These are phyloP conservation scores for Terana coerulea DNA, from an alignment of 768 basidiomycete species.

Conservation along the genomic window DNA sequence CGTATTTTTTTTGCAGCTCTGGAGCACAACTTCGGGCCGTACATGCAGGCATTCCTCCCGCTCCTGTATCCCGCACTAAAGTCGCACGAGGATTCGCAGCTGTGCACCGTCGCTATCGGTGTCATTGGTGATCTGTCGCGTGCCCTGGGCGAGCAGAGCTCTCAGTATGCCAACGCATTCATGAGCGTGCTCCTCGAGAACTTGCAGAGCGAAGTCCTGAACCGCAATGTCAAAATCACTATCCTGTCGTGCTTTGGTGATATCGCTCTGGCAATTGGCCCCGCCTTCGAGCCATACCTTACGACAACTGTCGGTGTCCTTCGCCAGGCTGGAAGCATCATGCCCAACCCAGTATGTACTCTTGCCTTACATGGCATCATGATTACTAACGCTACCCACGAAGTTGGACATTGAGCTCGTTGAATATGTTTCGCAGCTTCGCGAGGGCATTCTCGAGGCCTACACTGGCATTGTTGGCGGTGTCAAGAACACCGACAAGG, in stretches of 20 bases:
- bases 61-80: constrained; percentile 87
- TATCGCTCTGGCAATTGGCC: constrained; percentile 88
- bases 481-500: constrained; percentile 78
- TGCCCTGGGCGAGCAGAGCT: constrained; percentile 80
- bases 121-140: constrained; percentile 96
- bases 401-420: constrained; percentile 85
- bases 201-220: constrained; percentile 84
- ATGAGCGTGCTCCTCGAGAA: constrained; percentile 93
- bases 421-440: constrained; percentile 85
- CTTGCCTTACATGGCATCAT: not conserved
- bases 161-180: constrained; percentile 81
- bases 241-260: constrained; percentile 96
- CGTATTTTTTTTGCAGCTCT: constrained; percentile 44
- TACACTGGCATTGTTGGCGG: constrained; percentile 94
- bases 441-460: constrained; percentile 95
- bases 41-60: constrained; percentile 81
- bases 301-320: constrained; percentile 89
- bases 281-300: constrained; percentile 83
- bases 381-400: not conserved
- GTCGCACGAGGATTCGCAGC: constrained; percentile 90
- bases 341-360: constrained; percentile 75
- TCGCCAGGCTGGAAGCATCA: constrained; percentile 83
- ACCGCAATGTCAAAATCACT: constrained; percentile 95
- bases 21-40: constrained; percentile 74
- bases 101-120: constrained; percentile 94